Conservation (phyloP, 441 rosid genomes). For the Adansonia grandidieri region DNA sequence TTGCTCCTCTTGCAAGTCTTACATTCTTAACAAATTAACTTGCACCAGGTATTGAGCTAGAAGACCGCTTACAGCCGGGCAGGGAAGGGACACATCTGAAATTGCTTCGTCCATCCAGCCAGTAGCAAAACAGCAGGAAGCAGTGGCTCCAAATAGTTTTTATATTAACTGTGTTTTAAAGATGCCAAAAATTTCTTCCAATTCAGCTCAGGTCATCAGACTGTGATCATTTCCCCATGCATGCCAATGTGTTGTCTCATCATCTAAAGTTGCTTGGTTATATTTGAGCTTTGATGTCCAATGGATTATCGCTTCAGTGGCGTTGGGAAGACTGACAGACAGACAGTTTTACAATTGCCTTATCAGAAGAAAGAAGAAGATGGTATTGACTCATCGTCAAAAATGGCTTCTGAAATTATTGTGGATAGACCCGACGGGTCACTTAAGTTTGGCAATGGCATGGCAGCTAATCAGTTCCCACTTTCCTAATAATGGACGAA, state of each 20-base stretch:
- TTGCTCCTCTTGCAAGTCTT: neutral
- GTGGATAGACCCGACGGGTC: too few species aligned
- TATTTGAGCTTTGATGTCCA: neutral
- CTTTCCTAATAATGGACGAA: too few species aligned
- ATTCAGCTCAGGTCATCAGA: neutral
- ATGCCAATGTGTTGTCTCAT: too few species aligned
- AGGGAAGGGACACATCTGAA: neutral
- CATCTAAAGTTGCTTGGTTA: too few species aligned
- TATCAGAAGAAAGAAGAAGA: neutral
- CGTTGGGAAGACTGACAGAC: too few species aligned
- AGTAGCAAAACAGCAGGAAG: neutral
- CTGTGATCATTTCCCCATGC: neutral
- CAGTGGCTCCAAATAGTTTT: neutral
- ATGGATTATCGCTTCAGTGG: too few species aligned
- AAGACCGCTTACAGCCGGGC: neutral
- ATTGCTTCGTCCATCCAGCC: neutral
- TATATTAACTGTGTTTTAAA: too few species aligned
- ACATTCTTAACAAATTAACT: neutral
- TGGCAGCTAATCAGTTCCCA: too few species aligned
- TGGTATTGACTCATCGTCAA: neutral
- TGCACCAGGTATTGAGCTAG: neutral
- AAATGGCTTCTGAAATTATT: neutral
- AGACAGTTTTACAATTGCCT: neutral
- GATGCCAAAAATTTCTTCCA: neutral
- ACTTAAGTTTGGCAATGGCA: too few species aligned